These are phyloP conservation scores for Daldinia eschscholtzii DNA, from an alignment of 2,329 filamentous ascomycete genomes.

Conservation along the genomic window DNA sequence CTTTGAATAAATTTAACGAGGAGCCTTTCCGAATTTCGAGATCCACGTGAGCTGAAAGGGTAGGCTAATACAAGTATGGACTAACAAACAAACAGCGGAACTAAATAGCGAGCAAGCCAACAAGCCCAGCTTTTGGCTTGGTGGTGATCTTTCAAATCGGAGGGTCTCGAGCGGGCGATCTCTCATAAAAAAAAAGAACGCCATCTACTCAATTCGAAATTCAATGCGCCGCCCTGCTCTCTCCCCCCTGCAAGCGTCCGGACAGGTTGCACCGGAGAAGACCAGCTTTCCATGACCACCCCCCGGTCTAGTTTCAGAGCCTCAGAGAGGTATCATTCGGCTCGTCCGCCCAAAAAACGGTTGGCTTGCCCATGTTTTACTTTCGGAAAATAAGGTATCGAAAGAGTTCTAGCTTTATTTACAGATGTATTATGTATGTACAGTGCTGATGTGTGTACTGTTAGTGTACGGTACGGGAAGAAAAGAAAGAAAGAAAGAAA, in stretches of 20 bases:
- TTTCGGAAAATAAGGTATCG: conserved; percentile 14
- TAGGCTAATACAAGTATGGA: conserved; percentile 4
- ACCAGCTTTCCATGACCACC: conserved; percentile 12
- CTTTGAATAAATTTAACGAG: conserved; percentile 3
- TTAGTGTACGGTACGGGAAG: not conserved
- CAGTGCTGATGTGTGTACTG: not conserved
- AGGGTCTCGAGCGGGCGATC: conserved; percentile 36
- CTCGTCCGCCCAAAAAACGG: not conserved
- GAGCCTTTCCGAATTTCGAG: conserved; percentile 12
- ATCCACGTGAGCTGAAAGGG: conserved; percentile 14
- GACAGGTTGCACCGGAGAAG: conserved; percentile 30
- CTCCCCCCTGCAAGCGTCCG: conserved; percentile 26
- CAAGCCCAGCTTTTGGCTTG: conserved; percentile 20
- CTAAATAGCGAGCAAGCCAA: conserved; percentile 2
- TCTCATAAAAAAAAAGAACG: conserved; percentile 17
- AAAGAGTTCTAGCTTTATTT: conserved; percentile 22
- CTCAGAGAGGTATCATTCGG: conserved; percentile 29
- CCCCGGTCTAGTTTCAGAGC: conserved; percentile 37
- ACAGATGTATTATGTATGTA: not conserved
- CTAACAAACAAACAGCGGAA: not conserved
- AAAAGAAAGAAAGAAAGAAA: not conserved
- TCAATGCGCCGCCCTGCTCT: conserved; percentile 22
- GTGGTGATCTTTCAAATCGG: conserved; percentile 24
- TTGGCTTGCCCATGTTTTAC: conserved; percentile 7
- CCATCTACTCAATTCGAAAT: conserved; percentile 20